Evolutionary conservation across 768 basidiomycete genomes (phyloP).

Genomic region (Pleurotus tuber-regium): DNA sequence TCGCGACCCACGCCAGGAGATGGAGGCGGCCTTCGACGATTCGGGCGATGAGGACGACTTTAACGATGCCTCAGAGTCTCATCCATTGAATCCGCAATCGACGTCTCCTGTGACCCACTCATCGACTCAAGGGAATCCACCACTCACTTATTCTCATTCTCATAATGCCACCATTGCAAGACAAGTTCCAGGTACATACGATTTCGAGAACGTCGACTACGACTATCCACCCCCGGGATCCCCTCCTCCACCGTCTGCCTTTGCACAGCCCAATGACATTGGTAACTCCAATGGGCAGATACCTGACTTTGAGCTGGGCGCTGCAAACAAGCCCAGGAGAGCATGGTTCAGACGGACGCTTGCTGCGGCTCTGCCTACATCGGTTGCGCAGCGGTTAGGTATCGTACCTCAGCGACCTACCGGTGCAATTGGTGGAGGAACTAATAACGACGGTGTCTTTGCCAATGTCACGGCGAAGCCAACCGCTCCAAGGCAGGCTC

Average conservation of each 20-base stretch:
- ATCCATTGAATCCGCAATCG: conserved; percentile 45
- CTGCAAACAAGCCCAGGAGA: conserved; percentile 29
- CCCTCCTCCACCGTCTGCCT: conserved; percentile 62
- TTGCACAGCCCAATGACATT: conserved; percentile 64
- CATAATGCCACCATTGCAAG: conserved; percentile 15
- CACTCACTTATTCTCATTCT: neutral
- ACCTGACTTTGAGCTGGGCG: conserved; percentile 43
- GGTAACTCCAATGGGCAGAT: conserved; percentile 77
- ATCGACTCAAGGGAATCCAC: conserved; percentile 5
- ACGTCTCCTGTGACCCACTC: conserved; percentile 27
- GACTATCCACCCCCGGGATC: conserved; percentile 83
- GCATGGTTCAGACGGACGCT: conserved; percentile 61
- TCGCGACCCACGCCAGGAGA: conserved; percentile 47
- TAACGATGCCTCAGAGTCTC: conserved; percentile 47
- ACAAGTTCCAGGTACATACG: conserved; percentile 51
- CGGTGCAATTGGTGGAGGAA: conserved; percentile 61
- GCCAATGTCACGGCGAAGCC: conserved; percentile 93
- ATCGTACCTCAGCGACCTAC: conserved; percentile 34
- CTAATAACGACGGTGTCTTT: conserved; percentile 88
- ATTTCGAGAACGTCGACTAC: conserved; percentile 81
- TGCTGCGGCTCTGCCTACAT: conserved; percentile 52
- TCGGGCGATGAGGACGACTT: conserved; percentile 68
- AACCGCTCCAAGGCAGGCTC: conserved; percentile 54
- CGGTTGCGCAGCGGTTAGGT: conserved; percentile 45
- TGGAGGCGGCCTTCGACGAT: conserved; percentile 88